These are phyloP conservation scores for Saxispiralis lemnorum DNA, from an alignment of 495 filamentous ascomycete species.

Conservation along the genomic window DNA sequence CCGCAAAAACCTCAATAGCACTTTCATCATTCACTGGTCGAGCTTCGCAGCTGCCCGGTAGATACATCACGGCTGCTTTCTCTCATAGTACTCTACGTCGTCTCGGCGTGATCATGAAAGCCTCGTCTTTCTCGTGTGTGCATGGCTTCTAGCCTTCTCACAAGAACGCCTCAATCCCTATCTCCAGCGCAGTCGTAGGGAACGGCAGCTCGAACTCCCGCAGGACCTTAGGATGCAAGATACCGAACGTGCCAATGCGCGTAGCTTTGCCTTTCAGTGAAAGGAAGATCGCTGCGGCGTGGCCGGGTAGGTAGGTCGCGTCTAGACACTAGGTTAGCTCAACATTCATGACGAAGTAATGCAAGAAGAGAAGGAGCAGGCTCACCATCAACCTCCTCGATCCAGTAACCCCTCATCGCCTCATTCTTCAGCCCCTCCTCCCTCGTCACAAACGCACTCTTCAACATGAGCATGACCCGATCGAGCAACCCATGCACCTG, in stretches of 20 bases:
- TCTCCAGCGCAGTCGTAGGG: conserved; percentile 84
- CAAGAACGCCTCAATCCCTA: conserved; percentile 90
- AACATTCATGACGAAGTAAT: neutral
- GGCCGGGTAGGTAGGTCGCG: conserved; percentile 76
- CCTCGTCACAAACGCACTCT: conserved; percentile 54
- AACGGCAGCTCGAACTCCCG: conserved; percentile 89
- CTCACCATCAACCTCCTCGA: conserved; percentile 69
- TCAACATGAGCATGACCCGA: conserved; percentile 82
- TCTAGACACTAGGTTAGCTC: conserved; percentile 28
- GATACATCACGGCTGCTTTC: too few relatives aligned
- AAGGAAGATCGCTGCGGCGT: conserved; percentile 66
- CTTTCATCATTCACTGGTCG: too few relatives aligned
- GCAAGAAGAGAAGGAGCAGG: conserved; percentile 9
- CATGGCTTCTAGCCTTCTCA: conserved; percentile 20
- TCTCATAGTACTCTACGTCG: too few relatives aligned
- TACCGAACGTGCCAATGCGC: conserved; percentile 74
- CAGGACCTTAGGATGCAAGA: conserved; percentile 79
- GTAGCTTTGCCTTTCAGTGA: conserved; percentile 47
- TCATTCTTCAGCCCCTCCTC: conserved; percentile 47
- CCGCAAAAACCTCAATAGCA: too few relatives aligned
- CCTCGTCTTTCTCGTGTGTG: too few relatives aligned
- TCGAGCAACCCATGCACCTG: conserved; percentile 87
- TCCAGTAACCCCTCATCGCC: conserved; percentile 58
- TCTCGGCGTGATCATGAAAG: too few relatives aligned
- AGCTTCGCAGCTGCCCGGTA: too few relatives aligned